Percentiles rank a stretch among this genome's conserved stretches.
Evolutionary conservation across 345 rosid species (phyloP).

Genomic region (Aurinia saxatilis): DNA sequence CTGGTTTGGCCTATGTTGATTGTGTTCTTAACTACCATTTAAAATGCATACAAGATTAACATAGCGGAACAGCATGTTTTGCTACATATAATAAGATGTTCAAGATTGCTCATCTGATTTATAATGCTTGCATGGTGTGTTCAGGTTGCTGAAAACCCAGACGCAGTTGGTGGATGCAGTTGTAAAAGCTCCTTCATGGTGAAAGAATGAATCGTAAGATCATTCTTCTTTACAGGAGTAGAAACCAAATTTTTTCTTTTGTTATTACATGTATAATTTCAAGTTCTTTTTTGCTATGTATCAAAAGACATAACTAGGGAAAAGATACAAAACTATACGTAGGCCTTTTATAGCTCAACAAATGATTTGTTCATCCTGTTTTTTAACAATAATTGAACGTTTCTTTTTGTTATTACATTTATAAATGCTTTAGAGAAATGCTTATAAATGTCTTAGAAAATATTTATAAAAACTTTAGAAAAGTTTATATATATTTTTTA

Average conservation of each 20-base stretch:
- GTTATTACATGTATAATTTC: slow-evolving; percentile 18
- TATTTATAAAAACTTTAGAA: too few relatives aligned
- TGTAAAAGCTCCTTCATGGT: slow-evolving; percentile 98
- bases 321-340: slow-evolving; percentile 4
- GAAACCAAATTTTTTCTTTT: slow-evolving; percentile 11
- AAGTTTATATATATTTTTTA: too few relatives aligned
- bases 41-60: too few relatives aligned
- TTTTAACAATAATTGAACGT: slow-evolving; percentile 17
- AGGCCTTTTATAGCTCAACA: slow-evolving; percentile 13
- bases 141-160: slow-evolving; percentile 87
- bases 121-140: background rate
- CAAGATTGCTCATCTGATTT: background rate
- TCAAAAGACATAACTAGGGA: slow-evolving; percentile 18
- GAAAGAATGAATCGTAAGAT: slow-evolving; percentile 38
- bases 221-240: slow-evolving; percentile 6
- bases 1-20: too few relatives aligned
- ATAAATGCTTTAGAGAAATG: too few relatives aligned
- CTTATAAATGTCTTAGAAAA: too few relatives aligned
- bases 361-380: slow-evolving; percentile 19
- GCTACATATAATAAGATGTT: background rate
- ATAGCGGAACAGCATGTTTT: background rate
- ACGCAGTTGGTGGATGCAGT: slow-evolving; percentile 96
- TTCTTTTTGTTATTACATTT: too few relatives aligned
- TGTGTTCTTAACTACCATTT: too few relatives aligned
- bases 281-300: slow-evolving; percentile 6